Base-by-base conservation (phyloP, 2,329 filamentous ascomycete genomes). In the Capronia epimyces region DNA sequence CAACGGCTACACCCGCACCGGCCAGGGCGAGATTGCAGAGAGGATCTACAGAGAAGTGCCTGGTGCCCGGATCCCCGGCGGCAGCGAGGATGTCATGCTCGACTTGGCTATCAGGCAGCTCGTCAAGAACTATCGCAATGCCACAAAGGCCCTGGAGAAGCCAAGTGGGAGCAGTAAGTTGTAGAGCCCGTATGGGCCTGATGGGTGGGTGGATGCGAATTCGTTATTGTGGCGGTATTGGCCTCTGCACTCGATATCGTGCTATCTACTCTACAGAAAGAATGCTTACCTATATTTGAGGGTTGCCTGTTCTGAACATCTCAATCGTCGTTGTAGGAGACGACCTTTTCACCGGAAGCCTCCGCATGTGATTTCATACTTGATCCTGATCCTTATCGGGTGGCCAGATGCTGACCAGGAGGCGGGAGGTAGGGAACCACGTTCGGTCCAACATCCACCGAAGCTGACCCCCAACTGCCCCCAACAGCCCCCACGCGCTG, bases 1-100 rank as follows among this genome's bases (percentile, higher is more conserved):
- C 1, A 86, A 84, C 63, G 85, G 86, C 0, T 86, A 80, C 59
- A 89, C 85, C 0, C 76, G 75, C 50, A 77, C 75, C 3, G 86
- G 86, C 0, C 81, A 84, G 66, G 86, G 86, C 18, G 83, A 87
- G 67, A 69, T 87, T 58, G 76, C 80, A 21, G 84, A 88, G 66
- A 78, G 82, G 79, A 70, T 74, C 77, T 79, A 40, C 43, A 73
- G 81, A 15, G 82, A 86, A 60, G 80, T 84, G 0, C 79, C 79
- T 1, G 80, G 77, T 1, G 72, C 76, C 0, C 68, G 78, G 37
- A 82, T 85, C 42, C 82, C 82, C 0, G 84, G 84, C 46, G 84
- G 84, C 1, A 82, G 78, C 4, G 84, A 88, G 64, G 84, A 88
- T 64, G 84, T 88, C 1, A 73, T 88, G 69, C 69, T 87, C 7